Percentiles rank a stretch among this genome's conserved stretches.
phyloP scores from a whole-genome alignment of 1,284 basidiomycete species.

The Limonomyces culmigenus region DNA sequence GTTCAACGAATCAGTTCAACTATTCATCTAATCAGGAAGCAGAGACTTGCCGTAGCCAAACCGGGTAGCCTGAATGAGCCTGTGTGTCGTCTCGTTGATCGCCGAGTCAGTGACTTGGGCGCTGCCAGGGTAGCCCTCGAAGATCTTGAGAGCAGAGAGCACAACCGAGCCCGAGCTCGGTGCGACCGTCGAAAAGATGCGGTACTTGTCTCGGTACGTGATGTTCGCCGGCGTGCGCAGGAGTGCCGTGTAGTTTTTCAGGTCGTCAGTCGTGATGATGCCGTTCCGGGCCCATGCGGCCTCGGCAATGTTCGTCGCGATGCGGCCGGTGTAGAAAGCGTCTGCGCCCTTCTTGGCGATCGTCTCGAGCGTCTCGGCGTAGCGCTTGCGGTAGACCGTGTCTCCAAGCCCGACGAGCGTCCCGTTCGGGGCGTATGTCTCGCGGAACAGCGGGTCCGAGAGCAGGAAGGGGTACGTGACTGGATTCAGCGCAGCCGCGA shows the following conservation, averaged over 20 bases:
- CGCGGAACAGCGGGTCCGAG: constrained; percentile 24
- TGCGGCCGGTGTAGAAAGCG: constrained; percentile 20
- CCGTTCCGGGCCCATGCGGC: constrained; percentile 27
- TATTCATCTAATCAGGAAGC: constrained; percentile 1
- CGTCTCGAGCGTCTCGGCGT: constrained; percentile 11
- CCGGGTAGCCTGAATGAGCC: constrained; percentile 24
- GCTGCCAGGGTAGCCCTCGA: constrained; percentile 10
- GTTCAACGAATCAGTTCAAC: background rate
- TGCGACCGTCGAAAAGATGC: constrained; percentile 33
- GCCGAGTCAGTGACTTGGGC: constrained; percentile 7
- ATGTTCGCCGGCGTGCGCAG: constrained; percentile 28
- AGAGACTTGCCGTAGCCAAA: constrained; percentile 16
- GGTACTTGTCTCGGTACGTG: constrained; percentile 24
- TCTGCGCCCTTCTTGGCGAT: constrained; percentile 15
- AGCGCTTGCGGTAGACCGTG: constrained; percentile 16
- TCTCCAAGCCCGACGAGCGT: constrained; percentile 25
- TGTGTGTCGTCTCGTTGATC: constrained; percentile 15
- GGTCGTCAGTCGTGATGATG: constrained; percentile 23
- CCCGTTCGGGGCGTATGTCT: constrained; percentile 28
- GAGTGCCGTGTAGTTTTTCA: constrained; percentile 24
- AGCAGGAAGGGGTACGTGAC: constrained; percentile 23
- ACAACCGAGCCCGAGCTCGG: constrained; percentile 27
- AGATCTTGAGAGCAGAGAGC: constrained; percentile 14
- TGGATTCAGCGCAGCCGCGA: constrained; percentile 22
- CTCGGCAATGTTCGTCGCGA: constrained; percentile 10